A percentile compares a stretch with the other conserved stretches of the same genome.
Evolutionary conservation across 2,329 filamentous ascomycete genomes (phyloP).

Genomic region (Waltergamsia citrina): DNA sequence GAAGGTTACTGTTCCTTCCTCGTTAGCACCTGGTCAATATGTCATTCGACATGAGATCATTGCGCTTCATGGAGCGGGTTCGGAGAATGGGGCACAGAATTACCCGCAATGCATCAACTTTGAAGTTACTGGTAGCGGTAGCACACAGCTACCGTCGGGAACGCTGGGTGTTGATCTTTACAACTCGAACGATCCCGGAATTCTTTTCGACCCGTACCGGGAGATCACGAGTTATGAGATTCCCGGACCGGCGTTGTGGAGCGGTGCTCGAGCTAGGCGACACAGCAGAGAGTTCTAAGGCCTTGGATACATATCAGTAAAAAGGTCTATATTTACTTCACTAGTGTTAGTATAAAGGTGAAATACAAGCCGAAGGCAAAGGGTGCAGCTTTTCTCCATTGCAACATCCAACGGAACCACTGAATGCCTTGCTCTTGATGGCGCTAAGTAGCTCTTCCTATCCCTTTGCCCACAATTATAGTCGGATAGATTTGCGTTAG

Average conservation of each 20-base stretch:
- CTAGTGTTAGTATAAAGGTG: too few species aligned
- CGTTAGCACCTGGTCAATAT: constrained; percentile 26
- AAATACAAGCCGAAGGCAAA: too few species aligned
- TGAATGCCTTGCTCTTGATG: too few species aligned
- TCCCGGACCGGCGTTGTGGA: neutral
- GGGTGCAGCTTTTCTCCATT: too few species aligned
- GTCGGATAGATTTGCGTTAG: too few species aligned
- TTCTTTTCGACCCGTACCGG: constrained; percentile 16
- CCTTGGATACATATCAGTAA: too few species aligned
- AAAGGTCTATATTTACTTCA: too few species aligned
- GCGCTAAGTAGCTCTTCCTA: too few species aligned
- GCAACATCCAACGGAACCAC: too few species aligned
- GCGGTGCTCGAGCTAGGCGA: neutral
- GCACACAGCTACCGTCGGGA: constrained; percentile 15
- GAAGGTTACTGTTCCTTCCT: constrained; percentile 17
- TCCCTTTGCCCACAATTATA: too few species aligned
- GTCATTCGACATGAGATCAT: constrained; percentile 41
- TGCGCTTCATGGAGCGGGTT: constrained; percentile 30
- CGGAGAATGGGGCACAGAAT: constrained; percentile 34
- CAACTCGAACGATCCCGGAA: constrained; percentile 13
- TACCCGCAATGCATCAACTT: constrained; percentile 42
- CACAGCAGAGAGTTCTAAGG: neutral
- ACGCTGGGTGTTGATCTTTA: constrained; percentile 16
- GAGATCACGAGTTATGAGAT: constrained; percentile 9
- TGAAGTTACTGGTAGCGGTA: constrained; percentile 27